phyloP scores from a whole-genome alignment of 768 basidiomycete genomes.

The Heimioporus sp. region DNA sequence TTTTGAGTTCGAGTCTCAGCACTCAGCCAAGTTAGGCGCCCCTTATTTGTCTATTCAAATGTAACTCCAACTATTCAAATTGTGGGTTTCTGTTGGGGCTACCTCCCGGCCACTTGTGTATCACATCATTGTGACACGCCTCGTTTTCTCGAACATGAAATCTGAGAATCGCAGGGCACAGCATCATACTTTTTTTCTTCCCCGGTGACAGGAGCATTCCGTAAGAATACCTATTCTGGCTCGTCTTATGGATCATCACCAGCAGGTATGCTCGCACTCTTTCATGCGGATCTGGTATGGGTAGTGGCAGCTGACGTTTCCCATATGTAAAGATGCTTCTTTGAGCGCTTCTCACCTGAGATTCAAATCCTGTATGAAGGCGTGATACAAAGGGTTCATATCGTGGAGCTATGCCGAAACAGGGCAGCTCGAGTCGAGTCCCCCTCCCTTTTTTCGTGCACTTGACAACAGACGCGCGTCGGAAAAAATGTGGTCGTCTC shows the following conservation, averaged over 20 bases:
- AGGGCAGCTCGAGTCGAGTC: constrained; percentile 9
- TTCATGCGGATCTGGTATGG: constrained; percentile 6
- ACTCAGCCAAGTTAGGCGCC: too few relatives aligned
- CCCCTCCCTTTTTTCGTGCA: neutral
- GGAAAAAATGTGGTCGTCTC: neutral
- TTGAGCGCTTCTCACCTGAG: constrained; percentile 9
- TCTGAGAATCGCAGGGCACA: constrained; percentile 7
- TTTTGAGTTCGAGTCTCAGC: neutral
- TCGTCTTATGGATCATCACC: neutral
- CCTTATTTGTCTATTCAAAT: too few relatives aligned
- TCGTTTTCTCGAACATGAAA: constrained; percentile 12
- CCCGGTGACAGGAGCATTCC: constrained; percentile 17
- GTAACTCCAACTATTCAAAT: too few relatives aligned
- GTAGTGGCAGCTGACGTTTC: constrained; percentile 8
- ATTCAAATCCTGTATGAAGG: constrained; percentile 10
- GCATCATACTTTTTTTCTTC: constrained; percentile 21
- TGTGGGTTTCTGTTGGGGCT: too few relatives aligned
- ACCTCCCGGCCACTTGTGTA: too few relatives aligned
- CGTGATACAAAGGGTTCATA: constrained; percentile 10
- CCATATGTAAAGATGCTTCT: constrained; percentile 3
- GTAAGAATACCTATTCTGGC: constrained; percentile 16
- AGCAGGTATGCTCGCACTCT: neutral
- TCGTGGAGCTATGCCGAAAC: neutral
- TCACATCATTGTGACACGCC: constrained; percentile 1
- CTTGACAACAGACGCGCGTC: neutral